Conservation (phyloP, 2,329 filamentous ascomycete species). For the Scopulariopsis brevicaulis region DNA sequence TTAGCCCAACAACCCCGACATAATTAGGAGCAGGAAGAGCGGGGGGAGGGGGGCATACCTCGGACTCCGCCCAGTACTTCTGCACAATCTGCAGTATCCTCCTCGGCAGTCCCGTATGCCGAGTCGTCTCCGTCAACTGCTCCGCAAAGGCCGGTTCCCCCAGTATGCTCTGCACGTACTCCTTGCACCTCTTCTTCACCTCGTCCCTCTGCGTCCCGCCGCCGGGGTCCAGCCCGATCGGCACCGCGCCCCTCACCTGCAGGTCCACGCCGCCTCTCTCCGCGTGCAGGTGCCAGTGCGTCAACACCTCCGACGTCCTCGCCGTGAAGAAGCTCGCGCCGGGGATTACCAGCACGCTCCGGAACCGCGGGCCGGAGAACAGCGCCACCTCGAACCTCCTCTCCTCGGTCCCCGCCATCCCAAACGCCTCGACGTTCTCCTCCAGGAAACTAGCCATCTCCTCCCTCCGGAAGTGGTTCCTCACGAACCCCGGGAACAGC, state of each 20-base stretch:
- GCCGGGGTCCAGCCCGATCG: slow-evolving; percentile 37
- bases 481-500: slow-evolving; percentile 40
- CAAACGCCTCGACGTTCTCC: slow-evolving; percentile 36
- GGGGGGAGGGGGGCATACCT: slow-evolving; percentile 19
- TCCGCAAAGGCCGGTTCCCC: slow-evolving; percentile 34
- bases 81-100: slow-evolving; percentile 36
- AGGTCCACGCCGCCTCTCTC: slow-evolving; percentile 26
- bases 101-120: slow-evolving; percentile 31
- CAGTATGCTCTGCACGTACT: slow-evolving; percentile 36
- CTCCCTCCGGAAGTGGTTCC: slow-evolving; percentile 37
- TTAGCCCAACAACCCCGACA: not conserved
- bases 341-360: slow-evolving; percentile 28
- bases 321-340: slow-evolving; percentile 41
- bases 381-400: slow-evolving; percentile 32
- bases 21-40: not conserved
- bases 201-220: slow-evolving; percentile 29
- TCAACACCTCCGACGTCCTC: slow-evolving; percentile 31
- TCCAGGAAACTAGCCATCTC: slow-evolving; percentile 34
- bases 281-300: slow-evolving; percentile 36
- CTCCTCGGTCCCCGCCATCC: slow-evolving; percentile 27
- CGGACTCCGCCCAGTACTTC: slow-evolving; percentile 30
- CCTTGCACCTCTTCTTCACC: slow-evolving; percentile 31
- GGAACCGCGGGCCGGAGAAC: slow-evolving; percentile 32
- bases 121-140: slow-evolving; percentile 35
- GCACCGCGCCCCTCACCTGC: slow-evolving; percentile 28